These are phyloP conservation scores for Epicoccum nigrum DNA, from an alignment of 2,329 filamentous ascomycete genomes.

Conservation along the genomic window DNA sequence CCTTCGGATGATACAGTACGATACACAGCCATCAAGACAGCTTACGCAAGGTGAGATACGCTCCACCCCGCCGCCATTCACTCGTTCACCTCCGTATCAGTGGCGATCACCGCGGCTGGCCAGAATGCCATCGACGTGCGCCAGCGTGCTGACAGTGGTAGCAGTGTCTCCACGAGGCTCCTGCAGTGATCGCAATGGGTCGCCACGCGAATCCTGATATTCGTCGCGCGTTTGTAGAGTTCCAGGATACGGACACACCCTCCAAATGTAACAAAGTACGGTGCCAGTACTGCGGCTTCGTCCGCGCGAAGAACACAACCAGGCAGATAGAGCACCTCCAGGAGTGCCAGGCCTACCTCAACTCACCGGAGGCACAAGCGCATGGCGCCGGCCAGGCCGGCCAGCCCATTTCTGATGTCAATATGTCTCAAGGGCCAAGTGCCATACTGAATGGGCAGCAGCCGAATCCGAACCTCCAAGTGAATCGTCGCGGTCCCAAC, in stretches of 20 bases:
- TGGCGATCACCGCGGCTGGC: not conserved
- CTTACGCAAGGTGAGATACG: conserved; percentile 15
- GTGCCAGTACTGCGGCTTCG: conserved; percentile 57
- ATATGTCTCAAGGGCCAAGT: conserved; percentile 27
- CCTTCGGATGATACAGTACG: conserved; percentile 9
- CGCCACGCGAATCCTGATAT: conserved; percentile 53
- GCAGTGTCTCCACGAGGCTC: conserved; percentile 8
- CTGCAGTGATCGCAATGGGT: conserved; percentile 26
- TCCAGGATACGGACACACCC: conserved; percentile 50
- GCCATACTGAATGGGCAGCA: conserved; percentile 54
- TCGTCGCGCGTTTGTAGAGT: conserved; percentile 45
- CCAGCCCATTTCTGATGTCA: conserved; percentile 23
- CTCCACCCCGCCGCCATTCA: not conserved
- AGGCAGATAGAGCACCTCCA: conserved; percentile 59
- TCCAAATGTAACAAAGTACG: conserved; percentile 57
- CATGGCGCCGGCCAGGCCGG: conserved; percentile 33
- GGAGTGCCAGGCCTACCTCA: conserved; percentile 53
- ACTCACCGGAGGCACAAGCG: conserved; percentile 52
- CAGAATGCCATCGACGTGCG: not conserved
- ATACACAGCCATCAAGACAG: conserved; percentile 16
- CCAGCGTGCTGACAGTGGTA: conserved; percentile 22
- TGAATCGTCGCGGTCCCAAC: conserved; percentile 53
- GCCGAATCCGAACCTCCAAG: conserved; percentile 56
- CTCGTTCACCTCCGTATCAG: not conserved
- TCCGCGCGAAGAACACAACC: conserved; percentile 58